These are phyloP conservation scores for Stenogyne calaminthoides DNA, from an alignment of 305 asterid species.

Conservation along the genomic window DNA sequence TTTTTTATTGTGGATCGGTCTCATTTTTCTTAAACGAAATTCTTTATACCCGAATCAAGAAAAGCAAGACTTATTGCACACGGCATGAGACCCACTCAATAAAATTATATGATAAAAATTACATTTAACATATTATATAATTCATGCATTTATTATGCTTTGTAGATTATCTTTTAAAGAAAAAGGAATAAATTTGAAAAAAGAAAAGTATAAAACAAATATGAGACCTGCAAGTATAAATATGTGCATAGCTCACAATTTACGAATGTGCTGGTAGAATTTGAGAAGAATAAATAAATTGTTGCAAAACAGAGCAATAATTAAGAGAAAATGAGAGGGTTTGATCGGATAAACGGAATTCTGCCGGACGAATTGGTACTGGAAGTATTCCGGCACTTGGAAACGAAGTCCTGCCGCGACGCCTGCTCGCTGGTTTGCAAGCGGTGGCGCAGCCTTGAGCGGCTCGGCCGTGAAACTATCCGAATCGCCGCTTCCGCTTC, in stretches of 20 bases:
- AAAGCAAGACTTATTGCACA: too few relatives aligned
- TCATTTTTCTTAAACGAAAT: too few relatives aligned
- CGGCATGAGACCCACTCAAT: too few relatives aligned
- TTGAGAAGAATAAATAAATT: neutral
- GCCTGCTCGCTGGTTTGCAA: conserved; percentile 77
- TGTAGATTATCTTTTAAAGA: too few relatives aligned
- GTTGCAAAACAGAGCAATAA: neutral
- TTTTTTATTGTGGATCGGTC: too few relatives aligned
- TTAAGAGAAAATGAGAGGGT: conserved; percentile 45
- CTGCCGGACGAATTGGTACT: conserved; percentile 79
- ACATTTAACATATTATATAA: too few relatives aligned
- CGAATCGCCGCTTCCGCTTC: conserved; percentile 76
- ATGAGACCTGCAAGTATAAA: neutral
- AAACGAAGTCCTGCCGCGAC: conserved; percentile 65
- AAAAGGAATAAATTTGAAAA: too few relatives aligned
- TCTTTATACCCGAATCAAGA: too few relatives aligned
- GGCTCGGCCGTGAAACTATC: conserved; percentile 68
- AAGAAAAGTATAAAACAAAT: too few relatives aligned
- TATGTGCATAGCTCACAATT: neutral
- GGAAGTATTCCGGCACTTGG: conserved; percentile 59
- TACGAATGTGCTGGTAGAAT: neutral
- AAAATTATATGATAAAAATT: too few relatives aligned
- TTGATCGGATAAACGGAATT: conserved; percentile 58
- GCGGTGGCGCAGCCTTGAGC: conserved; percentile 86
- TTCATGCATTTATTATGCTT: too few relatives aligned